Base-by-base conservation (phyloP, 495 filamentous ascomycete genomes). In the Penicillium taxi region DNA sequence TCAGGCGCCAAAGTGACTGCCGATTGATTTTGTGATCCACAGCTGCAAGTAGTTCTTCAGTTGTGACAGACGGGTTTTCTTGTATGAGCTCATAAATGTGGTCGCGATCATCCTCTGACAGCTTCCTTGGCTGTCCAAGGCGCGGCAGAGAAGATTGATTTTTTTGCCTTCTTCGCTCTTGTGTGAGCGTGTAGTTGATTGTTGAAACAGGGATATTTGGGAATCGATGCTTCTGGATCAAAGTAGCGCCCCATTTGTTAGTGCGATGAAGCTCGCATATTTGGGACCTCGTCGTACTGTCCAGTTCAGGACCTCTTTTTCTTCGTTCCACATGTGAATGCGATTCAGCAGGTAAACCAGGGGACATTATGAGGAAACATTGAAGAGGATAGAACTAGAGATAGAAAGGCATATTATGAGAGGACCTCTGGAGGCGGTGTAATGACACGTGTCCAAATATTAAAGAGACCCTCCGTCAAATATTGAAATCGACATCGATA, bases 41-140 rank as follows among this genome's bases (percentile, higher is more conserved):
- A 31, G 31, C 32, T 12, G 26, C 20, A 7, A 45, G 27, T 21
- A 45, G 37, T 22, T 45, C 25, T 35, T 45, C 32, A 17, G 9
- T 8, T 22, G 9, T 12, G 28, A 33, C 27, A 15, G 26, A 21
- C 1, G 33, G 41, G 13, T 37, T 33, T 13, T 23, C 6, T 20
- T 32, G 26, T 11, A 37, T 37, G 21, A 21, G 17, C 25, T 38
- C 41, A 13, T 44, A 38, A 11, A 44, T 25, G 21, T 14, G 13
- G 27, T 44, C 41, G 9, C 41, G 28, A 23, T 44, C 41, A 14
- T 44, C 41, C 30, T 44, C 34, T 13, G 23, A 29, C 37, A 44
- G 34, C 34, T 44, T 37, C 7, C 35, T 12, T 21, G 27, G 34
- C 5, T 15, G 20, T 4, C 38, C 30, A 26, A 30, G 21, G 23